Evolutionary conservation across 176 grass and related monocot species (phyloP).

Genomic region (Avena insularis): DNA sequence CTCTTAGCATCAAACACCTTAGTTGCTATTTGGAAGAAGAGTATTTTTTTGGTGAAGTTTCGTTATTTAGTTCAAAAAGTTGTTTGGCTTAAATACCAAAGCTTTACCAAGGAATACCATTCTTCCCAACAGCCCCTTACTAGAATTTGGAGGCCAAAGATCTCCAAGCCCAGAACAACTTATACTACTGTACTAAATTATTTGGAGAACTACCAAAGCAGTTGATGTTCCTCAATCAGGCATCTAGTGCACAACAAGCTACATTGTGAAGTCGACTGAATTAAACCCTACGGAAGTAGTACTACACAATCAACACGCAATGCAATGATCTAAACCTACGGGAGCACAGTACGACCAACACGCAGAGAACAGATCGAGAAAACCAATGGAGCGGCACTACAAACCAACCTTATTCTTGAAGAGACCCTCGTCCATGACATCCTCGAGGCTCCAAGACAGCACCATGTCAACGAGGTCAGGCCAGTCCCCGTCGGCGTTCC

Average conservation of each 20-base stretch:
- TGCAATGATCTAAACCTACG: not conserved
- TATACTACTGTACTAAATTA: not conserved
- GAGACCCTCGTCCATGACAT: slow-evolving; percentile 62
- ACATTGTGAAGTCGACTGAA: no score
- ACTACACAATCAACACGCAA: no score
- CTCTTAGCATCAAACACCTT: not conserved
- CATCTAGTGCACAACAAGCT: no score
- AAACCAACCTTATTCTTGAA: slow-evolving; percentile 67
- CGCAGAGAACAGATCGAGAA: slow-evolving; percentile 6
- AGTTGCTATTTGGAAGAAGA: not conserved
- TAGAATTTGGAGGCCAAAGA: not conserved
- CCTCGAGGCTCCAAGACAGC: slow-evolving; percentile 62
- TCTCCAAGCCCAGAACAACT: not conserved
- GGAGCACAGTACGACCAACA: not conserved
- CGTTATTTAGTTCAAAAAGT: not conserved
- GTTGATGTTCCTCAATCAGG: no score
- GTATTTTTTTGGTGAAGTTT: not conserved
- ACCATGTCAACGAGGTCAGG: slow-evolving; percentile 49
- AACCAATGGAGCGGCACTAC: not conserved
- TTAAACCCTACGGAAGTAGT: no score
- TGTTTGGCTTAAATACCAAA: not conserved
- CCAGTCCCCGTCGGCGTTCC: slow-evolving; percentile 39
- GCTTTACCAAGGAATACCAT: not conserved
- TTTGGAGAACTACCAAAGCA: not conserved
- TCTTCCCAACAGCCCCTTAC: not conserved